Evolutionary conservation across 768 basidiomycete species (phyloP), one percentile per base, ranked within the genome.

Genomic region (Heimioporus sp.): DNA sequence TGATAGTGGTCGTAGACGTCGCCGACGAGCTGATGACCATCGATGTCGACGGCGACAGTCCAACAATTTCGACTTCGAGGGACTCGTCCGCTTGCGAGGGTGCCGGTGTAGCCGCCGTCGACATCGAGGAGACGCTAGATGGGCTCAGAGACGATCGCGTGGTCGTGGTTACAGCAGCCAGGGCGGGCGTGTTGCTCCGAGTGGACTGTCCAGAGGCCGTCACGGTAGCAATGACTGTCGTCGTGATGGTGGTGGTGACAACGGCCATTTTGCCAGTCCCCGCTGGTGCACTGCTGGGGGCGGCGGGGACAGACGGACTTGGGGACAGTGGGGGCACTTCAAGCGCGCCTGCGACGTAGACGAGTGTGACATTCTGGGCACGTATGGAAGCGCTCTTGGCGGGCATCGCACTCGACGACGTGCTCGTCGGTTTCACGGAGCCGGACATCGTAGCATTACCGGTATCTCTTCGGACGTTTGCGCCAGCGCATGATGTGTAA

Each of bases 331-430:
- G 52, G 11, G 62, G 61, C 12, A 68, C 62, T 43, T 69, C 68
- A 30, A 72, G 72, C 5, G 64, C 52, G 5, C 61, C 61, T 9
- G 81, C 76, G 3, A 73, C 72, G 63, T 83, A 85, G 20, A 79
- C 67, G n/a, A 86, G 72, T 0, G 76, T 76, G 7, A 83, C 81
- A 49, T 77, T 78, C 30, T 51, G 53, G 21, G 55, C 49, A 20
- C 57, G 54, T 28, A 62, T 51, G 13, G 55, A 48, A 21, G 52
- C 17, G 9, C 46, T 57, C 10, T 57, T 10, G 6, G 28, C 41
- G 6, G 67, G 56, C 1, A 40, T 31, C 20, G 53, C 39, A 8
- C 63, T 49, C 19, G 65, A 52, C 43, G 53, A 53, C 32, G 59
- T 53, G 20, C 43, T 60, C 40, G 65, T 61, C 15, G 61, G 48